These are phyloP conservation scores for Trametes elegans DNA, from an alignment of 768 basidiomycete species.

Conservation along the genomic window DNA sequence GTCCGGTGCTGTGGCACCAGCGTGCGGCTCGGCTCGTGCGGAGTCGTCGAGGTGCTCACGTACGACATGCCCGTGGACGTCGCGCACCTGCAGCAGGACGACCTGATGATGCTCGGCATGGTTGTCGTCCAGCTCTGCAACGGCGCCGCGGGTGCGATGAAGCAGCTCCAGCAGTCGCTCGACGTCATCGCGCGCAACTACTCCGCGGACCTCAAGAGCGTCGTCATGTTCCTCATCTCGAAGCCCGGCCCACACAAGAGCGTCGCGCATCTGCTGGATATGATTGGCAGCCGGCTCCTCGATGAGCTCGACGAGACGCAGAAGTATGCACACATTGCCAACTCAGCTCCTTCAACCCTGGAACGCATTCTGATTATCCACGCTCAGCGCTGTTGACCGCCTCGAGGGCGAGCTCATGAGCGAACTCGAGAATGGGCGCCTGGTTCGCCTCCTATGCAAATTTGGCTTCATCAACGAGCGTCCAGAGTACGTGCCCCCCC, in stretches of 20 bases:
- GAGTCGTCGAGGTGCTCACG: conserved; percentile 81
- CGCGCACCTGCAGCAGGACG: conserved; percentile 75
- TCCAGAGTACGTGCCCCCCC: conserved; percentile 75
- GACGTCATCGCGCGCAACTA: conserved; percentile 75
- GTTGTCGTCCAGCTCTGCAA: conserved; percentile 81
- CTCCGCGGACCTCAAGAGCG: conserved; percentile 77
- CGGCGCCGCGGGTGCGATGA: conserved; percentile 55
- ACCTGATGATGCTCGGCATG: conserved; percentile 82
- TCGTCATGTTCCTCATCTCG: conserved; percentile 72
- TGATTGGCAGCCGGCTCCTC: conserved; percentile 67
- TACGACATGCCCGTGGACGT: conserved; percentile 64
- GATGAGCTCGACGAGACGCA: conserved; percentile 87
- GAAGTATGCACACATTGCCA: conserved; percentile 45
- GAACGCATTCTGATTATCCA: neutral
- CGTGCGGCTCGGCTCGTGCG: conserved; percentile 83
- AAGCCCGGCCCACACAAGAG: conserved; percentile 70
- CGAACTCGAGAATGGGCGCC: conserved; percentile 91
- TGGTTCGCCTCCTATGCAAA: conserved; percentile 88
- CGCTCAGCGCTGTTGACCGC: conserved; percentile 67
- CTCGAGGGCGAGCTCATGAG: conserved; percentile 81
- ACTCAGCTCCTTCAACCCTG: neutral
- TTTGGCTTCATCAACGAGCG: conserved; percentile 99
- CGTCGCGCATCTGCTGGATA: conserved; percentile 78
- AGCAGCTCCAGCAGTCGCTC: conserved; percentile 66
- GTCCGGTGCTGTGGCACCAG: conserved; percentile 34